phyloP scores from a whole-genome alignment of 2,329 filamentous ascomycete genomes.

The Fusarium avenaceum region DNA sequence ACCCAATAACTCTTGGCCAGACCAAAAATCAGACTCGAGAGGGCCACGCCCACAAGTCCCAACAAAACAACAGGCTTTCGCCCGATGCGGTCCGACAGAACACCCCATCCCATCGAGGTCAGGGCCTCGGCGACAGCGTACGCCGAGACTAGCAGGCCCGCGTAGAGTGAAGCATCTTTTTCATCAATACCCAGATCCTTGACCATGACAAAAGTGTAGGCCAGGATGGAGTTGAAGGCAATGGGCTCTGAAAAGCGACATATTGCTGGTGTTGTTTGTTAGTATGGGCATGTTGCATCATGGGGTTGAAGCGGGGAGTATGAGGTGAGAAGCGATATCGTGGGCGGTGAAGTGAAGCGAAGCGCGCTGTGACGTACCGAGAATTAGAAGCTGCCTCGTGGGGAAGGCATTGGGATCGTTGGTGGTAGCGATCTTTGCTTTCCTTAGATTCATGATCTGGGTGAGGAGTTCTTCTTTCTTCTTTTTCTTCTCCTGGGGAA shows the following conservation, averaged over 20 bases:
- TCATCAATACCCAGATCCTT: constrained; percentile 80
- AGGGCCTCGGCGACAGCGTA: constrained; percentile 90
- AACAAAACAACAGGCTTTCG: constrained; percentile 78
- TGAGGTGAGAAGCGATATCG: not conserved
- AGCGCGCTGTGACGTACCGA: constrained; percentile 18
- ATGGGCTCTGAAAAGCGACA: constrained; percentile 82
- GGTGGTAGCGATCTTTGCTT: constrained; percentile 5
- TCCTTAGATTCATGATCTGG: constrained; percentile 32
- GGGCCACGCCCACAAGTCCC: constrained; percentile 81
- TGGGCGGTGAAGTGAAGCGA: not conserved
- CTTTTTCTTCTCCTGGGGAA: not conserved
- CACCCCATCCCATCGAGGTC: constrained; percentile 76
- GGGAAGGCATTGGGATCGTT: constrained; percentile 33
- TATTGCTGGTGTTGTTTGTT: constrained; percentile 42
- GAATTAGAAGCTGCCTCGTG: constrained; percentile 32
- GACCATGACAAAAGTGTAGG: constrained; percentile 91
- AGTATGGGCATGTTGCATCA: constrained; percentile 3
- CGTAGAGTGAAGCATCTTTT: constrained; percentile 82
- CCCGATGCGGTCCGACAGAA: constrained; percentile 71
- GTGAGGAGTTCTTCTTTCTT: not conserved
- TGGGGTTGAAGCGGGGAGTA: constrained; percentile 2
- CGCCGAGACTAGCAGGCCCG: constrained; percentile 85
- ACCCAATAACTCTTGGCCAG: constrained; percentile 85
- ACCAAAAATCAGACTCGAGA: constrained; percentile 85
- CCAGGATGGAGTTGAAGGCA: constrained; percentile 90